A percentile compares a stretch with the other conserved stretches of the same genome.
Conservation (phyloP, 2,329 filamentous ascomycete species). For the Phaeosphaeria sp. region DNA sequence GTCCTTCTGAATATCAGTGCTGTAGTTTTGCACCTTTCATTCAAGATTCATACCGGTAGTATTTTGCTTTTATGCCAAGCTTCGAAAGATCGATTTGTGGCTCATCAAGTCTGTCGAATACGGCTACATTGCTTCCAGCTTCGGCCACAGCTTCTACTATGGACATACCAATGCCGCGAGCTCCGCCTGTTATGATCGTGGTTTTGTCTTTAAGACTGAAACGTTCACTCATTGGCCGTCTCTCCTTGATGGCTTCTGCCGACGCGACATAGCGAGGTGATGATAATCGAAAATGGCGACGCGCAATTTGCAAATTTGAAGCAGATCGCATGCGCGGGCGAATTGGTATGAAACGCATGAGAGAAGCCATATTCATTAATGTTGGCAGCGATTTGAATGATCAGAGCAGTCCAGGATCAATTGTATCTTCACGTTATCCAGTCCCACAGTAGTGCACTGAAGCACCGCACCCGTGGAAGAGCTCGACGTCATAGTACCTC, state of each 20-base stretch:
- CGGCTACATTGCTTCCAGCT: slow-evolving; percentile 5
- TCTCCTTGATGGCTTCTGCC: not conserved
- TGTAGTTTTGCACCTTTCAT: not conserved
- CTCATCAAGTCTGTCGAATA: slow-evolving; percentile 4
- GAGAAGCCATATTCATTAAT: not conserved
- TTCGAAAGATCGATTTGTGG: slow-evolving; percentile 2
- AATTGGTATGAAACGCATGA: not conserved
- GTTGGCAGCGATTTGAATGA: not conserved
- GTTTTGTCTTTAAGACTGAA: slow-evolving; percentile 3
- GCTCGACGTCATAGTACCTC: not conserved
- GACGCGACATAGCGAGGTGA: not conserved
- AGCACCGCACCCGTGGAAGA: not conserved
- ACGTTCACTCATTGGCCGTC: not conserved
- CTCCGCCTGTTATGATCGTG: slow-evolving; percentile 8
- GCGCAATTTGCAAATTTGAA: not conserved
- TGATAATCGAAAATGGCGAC: not conserved
- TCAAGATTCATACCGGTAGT: not conserved
- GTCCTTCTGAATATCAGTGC: not conserved
- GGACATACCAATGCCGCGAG: slow-evolving; percentile 5
- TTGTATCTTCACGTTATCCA: not conserved
- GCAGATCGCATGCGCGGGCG: not conserved
- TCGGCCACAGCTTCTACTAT: slow-evolving; percentile 3
- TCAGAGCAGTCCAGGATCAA: not conserved
- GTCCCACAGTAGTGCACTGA: not conserved
- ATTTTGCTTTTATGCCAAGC: not conserved